Conservation (phyloP, 371 early-diverging fungal genomes). For the Umbelopsis sp. region DNA sequence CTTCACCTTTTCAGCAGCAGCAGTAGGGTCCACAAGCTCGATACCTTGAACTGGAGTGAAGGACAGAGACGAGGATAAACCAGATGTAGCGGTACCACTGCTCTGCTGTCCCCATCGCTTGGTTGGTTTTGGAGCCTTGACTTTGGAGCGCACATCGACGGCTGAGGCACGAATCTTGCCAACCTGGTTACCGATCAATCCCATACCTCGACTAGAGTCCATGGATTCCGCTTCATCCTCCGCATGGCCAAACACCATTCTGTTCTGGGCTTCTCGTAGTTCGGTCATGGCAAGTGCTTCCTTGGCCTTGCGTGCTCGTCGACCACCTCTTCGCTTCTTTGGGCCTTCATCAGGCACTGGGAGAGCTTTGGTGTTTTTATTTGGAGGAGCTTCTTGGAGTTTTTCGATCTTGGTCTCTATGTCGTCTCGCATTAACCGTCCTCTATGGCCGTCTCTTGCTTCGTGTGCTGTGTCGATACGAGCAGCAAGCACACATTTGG, state of each 20-base stretch:
- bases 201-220: conserved; percentile 88
- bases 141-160: conserved; percentile 67
- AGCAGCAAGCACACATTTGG: conserved; percentile 84
- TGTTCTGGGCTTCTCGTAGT: conserved; percentile 86
- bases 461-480: conserved; percentile 85
- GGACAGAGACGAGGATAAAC: conserved; percentile 88
- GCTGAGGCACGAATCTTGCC: conserved; percentile 74
- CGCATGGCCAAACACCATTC: conserved; percentile 90
- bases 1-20: conserved; percentile 65
- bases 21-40: conserved; percentile 90
- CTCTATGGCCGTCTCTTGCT: conserved; percentile 69
- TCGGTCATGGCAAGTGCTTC: conserved; percentile 89
- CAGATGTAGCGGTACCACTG: conserved; percentile 67
- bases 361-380: conserved; percentile 83
- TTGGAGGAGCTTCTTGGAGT: conserved; percentile 85
- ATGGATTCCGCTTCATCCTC: conserved; percentile 88
- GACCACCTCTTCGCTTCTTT: conserved; percentile 90
- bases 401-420: conserved; percentile 87
- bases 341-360: conserved; percentile 93
- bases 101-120: conserved; percentile 39
- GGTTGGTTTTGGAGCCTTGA: conserved; percentile 64
- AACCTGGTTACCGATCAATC: conserved; percentile 77
- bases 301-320: conserved; percentile 62
- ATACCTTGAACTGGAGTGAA: conserved; percentile 97
- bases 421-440: conserved; percentile 76